Conservation (phyloP, 495 filamentous ascomycete species). For the Penicillium ochrochloron region DNA sequence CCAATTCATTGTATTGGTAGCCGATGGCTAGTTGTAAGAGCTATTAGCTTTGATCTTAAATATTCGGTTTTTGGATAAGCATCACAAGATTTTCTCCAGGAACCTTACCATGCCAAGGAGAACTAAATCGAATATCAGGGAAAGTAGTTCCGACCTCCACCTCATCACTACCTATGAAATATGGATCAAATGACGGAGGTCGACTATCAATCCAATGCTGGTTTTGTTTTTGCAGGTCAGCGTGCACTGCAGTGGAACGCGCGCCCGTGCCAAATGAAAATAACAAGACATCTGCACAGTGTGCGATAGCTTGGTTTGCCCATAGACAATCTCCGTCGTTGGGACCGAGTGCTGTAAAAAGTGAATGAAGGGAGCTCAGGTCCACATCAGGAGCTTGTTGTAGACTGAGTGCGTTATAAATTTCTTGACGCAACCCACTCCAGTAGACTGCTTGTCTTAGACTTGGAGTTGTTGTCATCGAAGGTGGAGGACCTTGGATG, state of each 20-base stretch:
- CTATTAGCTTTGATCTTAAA: not conserved
- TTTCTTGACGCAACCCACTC: constrained; percentile 35
- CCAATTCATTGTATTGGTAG: constrained; percentile 30
- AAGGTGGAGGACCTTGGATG: constrained; percentile 28
- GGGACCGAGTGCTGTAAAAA: constrained; percentile 24
- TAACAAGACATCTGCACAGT: constrained; percentile 32
- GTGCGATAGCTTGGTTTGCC: constrained; percentile 36
- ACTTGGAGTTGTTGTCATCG: constrained; percentile 29
- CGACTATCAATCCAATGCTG: constrained; percentile 28
- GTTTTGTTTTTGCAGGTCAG: constrained; percentile 23
- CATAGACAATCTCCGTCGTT: constrained; percentile 30
- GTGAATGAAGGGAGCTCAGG: constrained; percentile 30
- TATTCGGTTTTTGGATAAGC: not conserved
- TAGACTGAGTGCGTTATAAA: constrained; percentile 32
- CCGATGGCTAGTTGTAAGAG: constrained; percentile 24
- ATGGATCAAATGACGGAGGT: constrained; percentile 32
- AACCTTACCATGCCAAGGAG: constrained; percentile 31
- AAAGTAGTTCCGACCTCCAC: constrained; percentile 25
- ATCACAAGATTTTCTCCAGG: not conserved
- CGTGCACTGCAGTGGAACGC: constrained; percentile 28
- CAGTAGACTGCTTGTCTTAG: constrained; percentile 34
- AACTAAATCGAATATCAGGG: constrained; percentile 32
- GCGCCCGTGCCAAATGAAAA: constrained; percentile 28
- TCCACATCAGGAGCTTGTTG: constrained; percentile 34
- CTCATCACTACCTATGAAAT: constrained; percentile 25